phyloP scores from a whole-genome alignment of 192 early-diverging fungal genomes.

The Phycomyces nitens region DNA sequence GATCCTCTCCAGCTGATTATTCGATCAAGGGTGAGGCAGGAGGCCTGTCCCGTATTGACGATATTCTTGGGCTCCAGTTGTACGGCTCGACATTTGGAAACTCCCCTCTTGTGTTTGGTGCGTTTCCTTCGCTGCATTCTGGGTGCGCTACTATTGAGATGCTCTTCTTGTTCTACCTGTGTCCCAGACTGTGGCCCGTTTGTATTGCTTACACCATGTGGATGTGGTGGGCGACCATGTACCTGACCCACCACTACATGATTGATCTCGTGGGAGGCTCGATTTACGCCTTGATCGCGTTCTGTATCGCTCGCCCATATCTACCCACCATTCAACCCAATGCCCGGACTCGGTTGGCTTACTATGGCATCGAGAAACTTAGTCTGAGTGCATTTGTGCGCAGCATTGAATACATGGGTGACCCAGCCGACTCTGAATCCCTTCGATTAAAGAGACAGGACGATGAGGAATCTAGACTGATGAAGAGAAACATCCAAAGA shows the following conservation, averaged over 20 bases:
- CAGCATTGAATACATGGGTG: neutral
- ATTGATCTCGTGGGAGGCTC: conserved; percentile 66
- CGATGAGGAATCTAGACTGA: neutral
- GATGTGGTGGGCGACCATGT: conserved; percentile 83
- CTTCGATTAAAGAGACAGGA: neutral
- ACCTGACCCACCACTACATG: conserved; percentile 72
- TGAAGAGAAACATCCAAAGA: neutral
- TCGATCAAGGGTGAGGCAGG: conserved; percentile 65
- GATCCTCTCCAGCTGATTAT: conserved; percentile 59
- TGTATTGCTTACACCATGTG: conserved; percentile 56
- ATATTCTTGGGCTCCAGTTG: conserved; percentile 57
- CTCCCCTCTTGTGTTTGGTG: conserved; percentile 73
- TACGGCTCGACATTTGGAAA: conserved; percentile 61
- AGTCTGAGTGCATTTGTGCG: neutral
- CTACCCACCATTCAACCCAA: conserved; percentile 38
- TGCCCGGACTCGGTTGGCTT: conserved; percentile 30
- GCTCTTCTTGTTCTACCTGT: conserved; percentile 52
- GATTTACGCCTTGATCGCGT: conserved; percentile 59
- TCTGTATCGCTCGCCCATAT: conserved; percentile 44
- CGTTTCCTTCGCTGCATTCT: conserved; percentile 72
- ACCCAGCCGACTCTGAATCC: neutral
- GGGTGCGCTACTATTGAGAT: conserved; percentile 64
- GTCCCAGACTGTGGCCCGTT: conserved; percentile 43
- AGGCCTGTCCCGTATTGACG: conserved; percentile 65
- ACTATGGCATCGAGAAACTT: conserved; percentile 20